Percentiles rank a stretch among this genome's conserved stretches.
Evolutionary conservation across 2,329 filamentous ascomycete species (phyloP).

Genomic region (Aureobasidium sp.): DNA sequence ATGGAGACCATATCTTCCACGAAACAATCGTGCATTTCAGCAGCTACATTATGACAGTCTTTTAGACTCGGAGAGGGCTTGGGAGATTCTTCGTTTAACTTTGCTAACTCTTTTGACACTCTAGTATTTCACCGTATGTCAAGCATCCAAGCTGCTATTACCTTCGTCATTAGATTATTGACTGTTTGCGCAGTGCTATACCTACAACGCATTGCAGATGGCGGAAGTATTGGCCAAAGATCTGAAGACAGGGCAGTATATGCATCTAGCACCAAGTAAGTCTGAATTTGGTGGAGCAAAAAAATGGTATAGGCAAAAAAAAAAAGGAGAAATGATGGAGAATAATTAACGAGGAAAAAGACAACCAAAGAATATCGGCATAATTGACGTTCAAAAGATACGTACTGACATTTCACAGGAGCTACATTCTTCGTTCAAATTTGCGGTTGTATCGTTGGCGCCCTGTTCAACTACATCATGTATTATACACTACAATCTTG

Average conservation of each 20-base stretch:
- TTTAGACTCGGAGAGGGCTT: too few species aligned
- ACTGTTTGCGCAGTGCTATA: background rate
- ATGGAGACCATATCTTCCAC: background rate
- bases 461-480: slow-evolving; percentile 39
- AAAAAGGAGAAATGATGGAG: background rate
- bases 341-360: background rate
- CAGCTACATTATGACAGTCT: too few species aligned
- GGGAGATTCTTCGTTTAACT: too few species aligned
- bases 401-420: background rate
- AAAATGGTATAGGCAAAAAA: background rate
- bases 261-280: slow-evolving; percentile 26
- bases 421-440: slow-evolving; percentile 38
- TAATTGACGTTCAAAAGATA: background rate
- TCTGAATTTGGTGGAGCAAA: slow-evolving; percentile 17
- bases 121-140: background rate
- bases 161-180: slow-evolving; percentile 20
- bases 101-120: background rate
- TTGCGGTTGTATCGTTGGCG: slow-evolving; percentile 33
- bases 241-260: slow-evolving; percentile 30
- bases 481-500: slow-evolving; percentile 19
- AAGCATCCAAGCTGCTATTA: background rate
- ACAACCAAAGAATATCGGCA: too few species aligned
- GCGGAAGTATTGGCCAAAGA: slow-evolving; percentile 25
- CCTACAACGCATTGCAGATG: slow-evolving; percentile 25
- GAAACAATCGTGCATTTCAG: too few species aligned